A percentile compares a stretch with the other conserved stretches of the same genome.
These are phyloP conservation scores for Amanita pseudoporphyria DNA, from an alignment of 768 basidiomycete species.

Conservation along the genomic window DNA sequence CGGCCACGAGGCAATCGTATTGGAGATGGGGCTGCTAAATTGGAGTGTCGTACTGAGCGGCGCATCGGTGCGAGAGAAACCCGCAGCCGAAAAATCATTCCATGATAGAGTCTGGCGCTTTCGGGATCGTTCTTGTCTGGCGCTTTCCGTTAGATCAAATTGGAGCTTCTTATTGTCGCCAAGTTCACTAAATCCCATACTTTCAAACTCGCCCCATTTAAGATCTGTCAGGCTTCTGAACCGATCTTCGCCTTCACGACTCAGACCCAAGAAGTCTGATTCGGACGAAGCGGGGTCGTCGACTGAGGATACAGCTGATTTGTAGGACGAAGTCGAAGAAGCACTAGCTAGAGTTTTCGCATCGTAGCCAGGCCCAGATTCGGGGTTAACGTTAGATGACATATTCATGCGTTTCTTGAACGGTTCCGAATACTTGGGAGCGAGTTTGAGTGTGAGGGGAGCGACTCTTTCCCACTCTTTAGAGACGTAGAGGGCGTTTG, in stretches of 20 bases:
- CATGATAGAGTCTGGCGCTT: conserved; percentile 84
- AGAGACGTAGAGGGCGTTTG: conserved; percentile 41
- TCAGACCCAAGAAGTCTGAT: conserved; percentile 29
- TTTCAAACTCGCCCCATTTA: conserved; percentile 90
- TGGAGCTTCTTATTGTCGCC: conserved; percentile 66
- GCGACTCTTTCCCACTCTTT: conserved; percentile 76
- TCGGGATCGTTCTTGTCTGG: conserved; percentile 49
- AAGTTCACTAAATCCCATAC: conserved; percentile 61
- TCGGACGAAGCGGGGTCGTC: conserved; percentile 19
- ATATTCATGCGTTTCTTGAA: conserved; percentile 75
- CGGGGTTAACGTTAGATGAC: conserved; percentile 50
- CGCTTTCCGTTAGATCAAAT: conserved; percentile 89
- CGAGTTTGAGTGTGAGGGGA: conserved; percentile 46
- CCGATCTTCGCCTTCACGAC: conserved; percentile 47
- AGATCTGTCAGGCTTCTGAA: conserved; percentile 79
- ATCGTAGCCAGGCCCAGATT: conserved; percentile 22
- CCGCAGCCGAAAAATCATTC: conserved; percentile 80
- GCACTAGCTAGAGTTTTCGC: conserved; percentile 20
- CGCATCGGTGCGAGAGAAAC: conserved; percentile 73
- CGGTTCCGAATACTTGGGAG: conserved; percentile 63
- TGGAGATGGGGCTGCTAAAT: conserved; percentile 46
- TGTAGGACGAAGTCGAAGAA: conserved; percentile 34
- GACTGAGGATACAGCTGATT: conserved; percentile 22
- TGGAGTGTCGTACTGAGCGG: conserved; percentile 76
- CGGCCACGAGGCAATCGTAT: conserved; percentile 62